These are phyloP conservation scores for Zychaea mexicana DNA, from an alignment of 371 early-diverging fungal genomes.

Conservation along the genomic window DNA sequence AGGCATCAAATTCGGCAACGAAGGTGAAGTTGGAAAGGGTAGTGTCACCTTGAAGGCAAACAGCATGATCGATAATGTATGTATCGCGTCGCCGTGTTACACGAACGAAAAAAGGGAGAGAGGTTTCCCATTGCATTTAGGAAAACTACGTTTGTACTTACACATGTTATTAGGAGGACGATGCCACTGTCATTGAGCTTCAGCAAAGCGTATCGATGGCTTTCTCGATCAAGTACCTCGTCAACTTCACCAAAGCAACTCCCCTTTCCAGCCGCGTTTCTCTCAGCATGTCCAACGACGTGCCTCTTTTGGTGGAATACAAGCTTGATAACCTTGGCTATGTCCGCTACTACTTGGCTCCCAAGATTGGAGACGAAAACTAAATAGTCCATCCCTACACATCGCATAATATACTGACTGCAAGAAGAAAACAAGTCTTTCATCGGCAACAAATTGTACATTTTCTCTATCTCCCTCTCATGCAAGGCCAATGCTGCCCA, in stretches of 20 bases:
- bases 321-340: constrained; percentile 89
- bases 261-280: constrained; percentile 81
- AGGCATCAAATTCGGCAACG: constrained; percentile 86
- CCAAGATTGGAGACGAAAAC: constrained; percentile 48
- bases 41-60: constrained; percentile 81
- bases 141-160: background rate
- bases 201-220: constrained; percentile 80
- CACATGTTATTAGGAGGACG: constrained; percentile 58
- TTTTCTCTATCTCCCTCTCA: too few species aligned
- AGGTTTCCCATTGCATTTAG: background rate
- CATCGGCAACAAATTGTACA: too few species aligned
- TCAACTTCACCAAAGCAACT: constrained; percentile 95
- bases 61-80: constrained; percentile 73
- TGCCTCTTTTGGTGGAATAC: constrained; percentile 95
- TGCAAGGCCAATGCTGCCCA: too few species aligned
- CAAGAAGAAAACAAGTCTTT: too few species aligned
- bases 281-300: constrained; percentile 82
- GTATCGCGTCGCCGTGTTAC: constrained; percentile 1
- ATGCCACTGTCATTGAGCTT: constrained; percentile 76
- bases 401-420: background rate
- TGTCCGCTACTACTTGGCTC: constrained; percentile 88
- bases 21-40: constrained; percentile 92
- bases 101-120: background rate
- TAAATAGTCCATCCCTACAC: background rate
- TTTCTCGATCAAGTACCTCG: constrained; percentile 93